Evolutionary conservation across 2,329 filamentous ascomycete genomes (phyloP), one percentile per base, ranked within the genome.

Genomic region (Aspergillus amoenus): DNA sequence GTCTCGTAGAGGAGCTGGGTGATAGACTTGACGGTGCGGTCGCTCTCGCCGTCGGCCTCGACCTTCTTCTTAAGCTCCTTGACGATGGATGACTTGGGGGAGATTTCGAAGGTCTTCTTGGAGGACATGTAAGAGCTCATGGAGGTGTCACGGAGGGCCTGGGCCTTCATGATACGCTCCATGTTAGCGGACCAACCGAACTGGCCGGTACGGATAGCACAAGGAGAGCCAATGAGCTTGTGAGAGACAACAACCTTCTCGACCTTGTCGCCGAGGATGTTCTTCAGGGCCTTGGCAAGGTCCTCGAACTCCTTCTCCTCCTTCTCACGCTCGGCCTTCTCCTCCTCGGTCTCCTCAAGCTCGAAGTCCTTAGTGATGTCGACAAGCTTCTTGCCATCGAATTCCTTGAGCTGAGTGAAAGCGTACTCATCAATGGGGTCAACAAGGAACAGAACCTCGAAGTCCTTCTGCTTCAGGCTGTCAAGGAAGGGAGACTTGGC

Each of bases 81-180:
- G 84, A 99, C 88, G 80, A 99, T 99, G 66, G 91, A 77, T 71
- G 91, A 96, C 86, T 94, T 93, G 79, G 94, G 94, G n/a, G 94
- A 97, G 81, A 99, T 97, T 85, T 99, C 94, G 70, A 99, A 97
- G 32, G 94, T 99, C 91, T 99, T 99, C 93, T 99, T 99, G 78
- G 93, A 97, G 67, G 91, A 95, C 94, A 99, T 99, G 90, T 99
- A 99, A 71, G 91, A 96, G 81, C 87, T 91, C 94, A 99, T 99
- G 73, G 93, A 97, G 69, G 94, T 99, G 83, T 99, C 94, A 83
- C 94, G 94, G 73, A 99, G 93, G 74, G 94, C 94, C 85, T 99
- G 94, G 27, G 94, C 94, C 89, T 99, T 99, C 94, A 99, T 99
- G 88, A 99, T 99, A 85, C 94, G 94, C 87, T 99, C 94, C 94